A percentile compares a stretch with the other conserved stretches of the same genome.
These are phyloP conservation scores for Globisporangium echinulatum DNA, from an alignment of 352 stramenopile species.

Conservation along the genomic window DNA sequence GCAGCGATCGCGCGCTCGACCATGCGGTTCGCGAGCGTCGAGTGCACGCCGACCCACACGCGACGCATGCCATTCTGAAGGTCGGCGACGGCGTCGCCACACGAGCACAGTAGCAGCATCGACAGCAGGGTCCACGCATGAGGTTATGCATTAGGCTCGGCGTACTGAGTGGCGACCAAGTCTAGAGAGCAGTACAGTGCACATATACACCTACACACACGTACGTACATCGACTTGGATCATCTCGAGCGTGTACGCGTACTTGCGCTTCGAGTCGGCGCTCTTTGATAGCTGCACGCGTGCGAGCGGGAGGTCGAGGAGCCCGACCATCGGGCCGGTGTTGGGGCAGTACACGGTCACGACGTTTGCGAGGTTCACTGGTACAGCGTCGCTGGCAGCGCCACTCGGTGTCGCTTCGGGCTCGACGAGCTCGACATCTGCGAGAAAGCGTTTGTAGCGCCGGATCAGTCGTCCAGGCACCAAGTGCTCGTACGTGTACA, in stretches of 20 bases:
- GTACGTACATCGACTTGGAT: conserved; percentile 68
- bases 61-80: conserved; percentile 52
- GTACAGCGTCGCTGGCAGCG: not conserved
- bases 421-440: conserved; percentile 55
- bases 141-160: too few species aligned
- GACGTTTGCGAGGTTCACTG: conserved; percentile 13
- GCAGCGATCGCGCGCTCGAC: conserved; percentile 52
- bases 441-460: conserved; percentile 82
- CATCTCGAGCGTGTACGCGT: conserved; percentile 81
- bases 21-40: conserved; percentile 72
- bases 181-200: too few species aligned
- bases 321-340: conserved; percentile 72
- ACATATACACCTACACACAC: too few species aligned
- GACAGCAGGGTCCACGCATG: too few species aligned
- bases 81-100: too few species aligned
- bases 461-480: conserved; percentile 47
- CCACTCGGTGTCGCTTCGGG: not conserved
- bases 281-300: conserved; percentile 76
- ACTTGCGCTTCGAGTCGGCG: conserved; percentile 72
- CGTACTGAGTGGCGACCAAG: too few species aligned
- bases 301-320: conserved; percentile 59
- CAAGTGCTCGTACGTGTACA: conserved; percentile 51
- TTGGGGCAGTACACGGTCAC: conserved; percentile 83
- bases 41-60: conserved; percentile 80
- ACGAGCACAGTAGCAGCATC: not conserved